Evolutionary conservation across 2,329 filamentous ascomycete species (phyloP).

Genomic region (Stachybotrys elegans): DNA sequence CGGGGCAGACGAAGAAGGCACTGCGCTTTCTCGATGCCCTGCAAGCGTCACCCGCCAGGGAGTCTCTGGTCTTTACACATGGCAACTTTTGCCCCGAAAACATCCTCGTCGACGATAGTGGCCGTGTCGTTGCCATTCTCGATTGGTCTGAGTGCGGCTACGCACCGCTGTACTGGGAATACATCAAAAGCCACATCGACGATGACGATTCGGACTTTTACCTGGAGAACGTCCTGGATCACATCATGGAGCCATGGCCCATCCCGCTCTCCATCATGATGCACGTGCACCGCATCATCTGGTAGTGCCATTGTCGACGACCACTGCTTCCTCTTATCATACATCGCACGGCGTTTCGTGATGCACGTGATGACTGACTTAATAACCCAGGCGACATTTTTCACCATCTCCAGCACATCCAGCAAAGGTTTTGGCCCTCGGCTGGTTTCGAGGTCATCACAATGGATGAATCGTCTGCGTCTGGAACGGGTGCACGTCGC

Average conservation of each 20-base stretch:
- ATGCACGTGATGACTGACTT: no score
- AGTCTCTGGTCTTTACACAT: conserved; percentile 8
- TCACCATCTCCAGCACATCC: no score
- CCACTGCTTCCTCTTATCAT: no score
- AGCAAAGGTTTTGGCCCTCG: no score
- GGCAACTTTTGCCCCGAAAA: conserved; percentile 9
- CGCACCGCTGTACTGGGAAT: conserved; percentile 11
- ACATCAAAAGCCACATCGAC: conserved; percentile 7
- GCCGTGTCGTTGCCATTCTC: conserved; percentile 6
- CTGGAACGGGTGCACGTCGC: no score
- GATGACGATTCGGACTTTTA: conserved; percentile 5
- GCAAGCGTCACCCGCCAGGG: not conserved
- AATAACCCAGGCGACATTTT: no score
- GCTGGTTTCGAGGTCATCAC: no score
- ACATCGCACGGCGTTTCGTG: no score
- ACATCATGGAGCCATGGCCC: conserved; percentile 5
- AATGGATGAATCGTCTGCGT: no score
- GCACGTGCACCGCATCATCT: conserved; percentile 7
- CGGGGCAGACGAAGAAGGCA: conserved; percentile 5
- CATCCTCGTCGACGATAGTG: conserved; percentile 1
- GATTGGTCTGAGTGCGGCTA: conserved; percentile 9
- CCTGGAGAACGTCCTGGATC: conserved; percentile 3
- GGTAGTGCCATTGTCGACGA: conserved; percentile 1
- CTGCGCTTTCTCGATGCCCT: conserved; percentile 6
- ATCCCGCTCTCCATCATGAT: conserved; percentile 2